phyloP scores from a whole-genome alignment of 2,329 filamentous ascomycete species.

The Colletotrichum sp. region DNA sequence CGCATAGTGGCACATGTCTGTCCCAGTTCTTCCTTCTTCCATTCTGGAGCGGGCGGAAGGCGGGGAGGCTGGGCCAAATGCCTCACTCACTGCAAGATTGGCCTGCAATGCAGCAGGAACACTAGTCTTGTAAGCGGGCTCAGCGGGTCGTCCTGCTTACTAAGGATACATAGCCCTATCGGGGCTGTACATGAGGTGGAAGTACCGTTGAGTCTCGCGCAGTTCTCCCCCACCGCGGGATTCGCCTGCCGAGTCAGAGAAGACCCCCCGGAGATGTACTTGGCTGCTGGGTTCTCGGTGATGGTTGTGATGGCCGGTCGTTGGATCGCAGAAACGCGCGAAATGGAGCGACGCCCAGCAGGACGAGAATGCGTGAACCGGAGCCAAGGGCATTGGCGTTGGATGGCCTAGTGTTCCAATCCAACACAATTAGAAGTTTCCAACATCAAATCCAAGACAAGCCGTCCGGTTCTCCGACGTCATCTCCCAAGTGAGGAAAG shows the following conservation, averaged over 20 bases:
- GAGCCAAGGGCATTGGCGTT: not conserved
- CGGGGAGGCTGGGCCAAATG: not conserved
- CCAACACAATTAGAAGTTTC: not conserved
- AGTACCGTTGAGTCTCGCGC: not conserved
- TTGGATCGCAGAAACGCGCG: not conserved
- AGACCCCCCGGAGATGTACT: not conserved
- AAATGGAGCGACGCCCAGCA: not conserved
- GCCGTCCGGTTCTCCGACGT: conserved; percentile 7
- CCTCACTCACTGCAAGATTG: not conserved
- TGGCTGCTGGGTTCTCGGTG: not conserved
- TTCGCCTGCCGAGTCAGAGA: not conserved
- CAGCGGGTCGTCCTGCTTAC: not conserved
- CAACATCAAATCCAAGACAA: not conserved
- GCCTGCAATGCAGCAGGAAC: not conserved
- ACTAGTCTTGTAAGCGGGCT: not conserved
- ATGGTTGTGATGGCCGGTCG: not conserved
- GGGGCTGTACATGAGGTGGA: not conserved
- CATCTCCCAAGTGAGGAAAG: conserved; percentile 10
- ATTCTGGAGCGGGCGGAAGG: not conserved
- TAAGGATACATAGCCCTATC: not conserved
- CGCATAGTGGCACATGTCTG: not conserved
- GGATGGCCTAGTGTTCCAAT: not conserved
- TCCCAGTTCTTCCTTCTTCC: not conserved
- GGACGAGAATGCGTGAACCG: not conserved
- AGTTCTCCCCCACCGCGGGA: not conserved